Evolutionary conservation across 1,284 basidiomycete species (phyloP), one percentile per base, ranked within the genome.

Genomic region (Trichosporon sp.): DNA sequence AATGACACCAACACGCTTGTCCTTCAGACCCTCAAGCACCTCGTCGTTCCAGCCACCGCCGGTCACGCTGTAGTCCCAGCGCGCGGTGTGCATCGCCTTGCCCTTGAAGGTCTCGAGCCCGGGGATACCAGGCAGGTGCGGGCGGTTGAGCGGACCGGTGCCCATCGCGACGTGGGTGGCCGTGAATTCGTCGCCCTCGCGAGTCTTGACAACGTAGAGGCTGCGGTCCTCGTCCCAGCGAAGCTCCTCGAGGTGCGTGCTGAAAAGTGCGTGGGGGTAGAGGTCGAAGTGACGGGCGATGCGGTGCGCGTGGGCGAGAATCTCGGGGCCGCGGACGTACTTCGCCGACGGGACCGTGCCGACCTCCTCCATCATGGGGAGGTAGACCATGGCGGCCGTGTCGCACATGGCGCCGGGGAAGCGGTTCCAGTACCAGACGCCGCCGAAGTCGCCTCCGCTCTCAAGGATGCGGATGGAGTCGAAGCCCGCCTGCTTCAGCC

Each of bases 371-470:
- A 68, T 63, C 12, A 70, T 51, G 18, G 68, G 68, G 38, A 69
- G 65, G 47, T 72, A 72, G 27, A 70, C 64, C 68, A 72, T 69
- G 25, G 68, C 64, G 12, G 68, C 71, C 9, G 71, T 70, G 71
- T 72, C 71, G 65, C 71, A 72, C 68, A 68, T 68, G 8, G 71
- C 71, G 6, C 71, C 71, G 1, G 71, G 71, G 66, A 64, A 72
- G 42, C 71, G 71, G 65, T 72, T 72, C 70, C 70, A 72, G 70
- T 66, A 69, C 70, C 70, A 72, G 2, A 72, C 70, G n/a, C 70
- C 70, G 23, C 70, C 70, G 34, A 72, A 70, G 66, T 72, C 66
- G 58, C 70, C 70, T 15, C 63, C 70, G 25, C 23, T 31, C 13
- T 72, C 70, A 60, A 72, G 34, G 51, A 72, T 72, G 15, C 70